These are phyloP conservation scores for Fusarium verticillioides DNA, from an alignment of 2,329 filamentous ascomycete genomes.

Conservation along the genomic window DNA sequence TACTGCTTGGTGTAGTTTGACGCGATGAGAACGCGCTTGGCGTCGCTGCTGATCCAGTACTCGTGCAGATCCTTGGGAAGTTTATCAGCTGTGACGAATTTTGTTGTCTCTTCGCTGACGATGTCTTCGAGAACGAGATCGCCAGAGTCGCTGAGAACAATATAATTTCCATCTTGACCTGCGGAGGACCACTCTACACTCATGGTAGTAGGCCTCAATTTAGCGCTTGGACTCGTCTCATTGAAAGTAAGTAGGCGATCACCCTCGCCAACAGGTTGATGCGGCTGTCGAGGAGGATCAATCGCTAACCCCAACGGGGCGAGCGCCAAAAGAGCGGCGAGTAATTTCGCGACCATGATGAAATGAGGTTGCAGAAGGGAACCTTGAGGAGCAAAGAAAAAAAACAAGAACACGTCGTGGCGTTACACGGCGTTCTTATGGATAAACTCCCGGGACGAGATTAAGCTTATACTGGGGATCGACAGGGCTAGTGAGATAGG, in stretches of 20 bases:
- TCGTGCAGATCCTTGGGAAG: conserved; percentile 66
- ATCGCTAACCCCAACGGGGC: conserved; percentile 48
- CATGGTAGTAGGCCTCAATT: conserved; percentile 58
- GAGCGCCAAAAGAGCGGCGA: conserved; percentile 37
- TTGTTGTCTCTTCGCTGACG: conserved; percentile 64
- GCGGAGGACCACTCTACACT: conserved; percentile 68
- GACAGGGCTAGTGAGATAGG: background rate
- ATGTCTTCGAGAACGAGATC: conserved; percentile 71
- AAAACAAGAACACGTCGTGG: too few species aligned
- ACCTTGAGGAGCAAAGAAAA: background rate
- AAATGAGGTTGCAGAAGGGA: background rate
- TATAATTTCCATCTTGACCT: conserved; percentile 70
- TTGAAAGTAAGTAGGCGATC: conserved; percentile 69
- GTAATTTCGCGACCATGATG: conserved; percentile 19
- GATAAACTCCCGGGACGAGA: background rate
- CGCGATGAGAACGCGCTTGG: conserved; percentile 68
- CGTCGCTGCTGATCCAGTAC: conserved; percentile 71
- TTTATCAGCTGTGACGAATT: conserved; percentile 67
- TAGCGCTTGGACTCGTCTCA: conserved; percentile 62
- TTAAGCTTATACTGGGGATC: conserved; percentile 36
- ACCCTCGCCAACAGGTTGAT: conserved; percentile 66
- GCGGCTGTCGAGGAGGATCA: conserved; percentile 63
- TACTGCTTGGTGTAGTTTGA: conserved; percentile 76
- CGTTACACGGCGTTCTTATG: background rate
- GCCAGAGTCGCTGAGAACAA: conserved; percentile 61